Evolutionary conservation across 441 rosid genomes (phyloP).

Genomic region (Theobroma grandiflorum): DNA sequence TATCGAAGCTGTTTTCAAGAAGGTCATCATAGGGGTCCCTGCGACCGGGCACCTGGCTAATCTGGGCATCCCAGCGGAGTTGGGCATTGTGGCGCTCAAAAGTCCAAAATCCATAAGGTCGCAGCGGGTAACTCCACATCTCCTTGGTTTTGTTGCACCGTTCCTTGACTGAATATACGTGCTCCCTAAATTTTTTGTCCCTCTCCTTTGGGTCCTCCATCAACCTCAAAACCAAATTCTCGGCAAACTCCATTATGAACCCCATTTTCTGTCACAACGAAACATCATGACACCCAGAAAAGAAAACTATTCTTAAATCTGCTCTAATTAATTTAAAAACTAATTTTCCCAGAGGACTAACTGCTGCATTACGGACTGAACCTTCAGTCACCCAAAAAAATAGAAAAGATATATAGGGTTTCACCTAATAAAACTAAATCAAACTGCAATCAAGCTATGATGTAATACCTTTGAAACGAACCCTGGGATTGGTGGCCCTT

Average conservation of each 20-base stretch:
- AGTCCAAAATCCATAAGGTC: constrained; percentile 97
- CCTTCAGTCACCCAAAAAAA: no score
- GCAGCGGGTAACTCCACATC: constrained; percentile 93
- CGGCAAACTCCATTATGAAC: constrained; percentile 91
- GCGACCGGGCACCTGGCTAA: constrained; percentile 89
- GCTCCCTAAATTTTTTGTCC: constrained; percentile 84
- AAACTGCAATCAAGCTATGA: no score
- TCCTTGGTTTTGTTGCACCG: constrained; percentile 86
- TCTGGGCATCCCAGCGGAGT: constrained; percentile 91
- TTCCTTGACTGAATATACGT: constrained; percentile 66
- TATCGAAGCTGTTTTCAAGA: constrained; percentile 48
- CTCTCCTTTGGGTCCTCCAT: constrained; percentile 97
- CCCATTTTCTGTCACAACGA: constrained; percentile 50
- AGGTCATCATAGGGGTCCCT: constrained; percentile 97
- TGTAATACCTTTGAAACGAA: no score
- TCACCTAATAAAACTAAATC: no score
- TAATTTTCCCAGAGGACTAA: no score
- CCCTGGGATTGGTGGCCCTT: no score
- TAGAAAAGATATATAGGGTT: no score
- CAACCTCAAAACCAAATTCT: constrained; percentile 77
- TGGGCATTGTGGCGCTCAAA: constrained; percentile 93
- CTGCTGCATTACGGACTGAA: no score
- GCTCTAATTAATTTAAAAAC: no score
- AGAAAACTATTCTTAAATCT: no score
- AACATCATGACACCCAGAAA: no score